These are phyloP conservation scores for Gloeostereum incarnatum DNA, from an alignment of 768 basidiomycete genomes.

Conservation along the genomic window DNA sequence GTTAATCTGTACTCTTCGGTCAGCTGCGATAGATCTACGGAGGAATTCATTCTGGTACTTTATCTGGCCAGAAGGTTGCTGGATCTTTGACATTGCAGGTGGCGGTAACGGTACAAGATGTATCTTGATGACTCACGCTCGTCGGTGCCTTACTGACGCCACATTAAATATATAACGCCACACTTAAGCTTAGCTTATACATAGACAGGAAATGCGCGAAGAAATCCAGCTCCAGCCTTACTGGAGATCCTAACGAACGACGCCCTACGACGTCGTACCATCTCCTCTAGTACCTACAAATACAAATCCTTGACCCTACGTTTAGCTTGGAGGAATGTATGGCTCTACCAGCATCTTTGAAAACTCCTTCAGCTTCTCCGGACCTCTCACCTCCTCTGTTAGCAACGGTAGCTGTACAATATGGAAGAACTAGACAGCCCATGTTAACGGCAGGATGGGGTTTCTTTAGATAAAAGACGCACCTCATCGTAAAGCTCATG, in stretches of 20 bases:
- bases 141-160: too few species aligned
- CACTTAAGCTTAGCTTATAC: too few species aligned
- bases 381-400: conserved; percentile 95
- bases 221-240: too few species aligned
- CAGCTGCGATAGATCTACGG: conserved; percentile 1
- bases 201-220: too few species aligned
- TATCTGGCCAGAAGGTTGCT: conserved; percentile 87
- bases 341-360: conserved; percentile 87
- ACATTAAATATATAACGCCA: too few species aligned
- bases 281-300: too few species aligned
- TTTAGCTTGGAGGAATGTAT: conserved; percentile 59
- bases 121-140: too few species aligned
- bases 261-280: too few species aligned
- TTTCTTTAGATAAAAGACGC: conserved; percentile 83
- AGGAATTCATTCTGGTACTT: conserved; percentile 38
- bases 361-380: conserved; percentile 87
- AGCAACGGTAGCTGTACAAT: conserved; percentile 89
- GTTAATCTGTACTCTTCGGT: conserved; percentile 56
- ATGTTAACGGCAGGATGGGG: conserved; percentile 54
- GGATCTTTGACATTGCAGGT: conserved; percentile 54
- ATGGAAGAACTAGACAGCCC: conserved; percentile 97
- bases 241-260: too few species aligned
- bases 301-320: too few species aligned
- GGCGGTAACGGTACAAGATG: too few species aligned
- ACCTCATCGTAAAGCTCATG: conserved; percentile 85